Evolutionary conservation across 2,329 filamentous ascomycete species (phyloP).

Genomic region (Cladosporium sp.): DNA sequence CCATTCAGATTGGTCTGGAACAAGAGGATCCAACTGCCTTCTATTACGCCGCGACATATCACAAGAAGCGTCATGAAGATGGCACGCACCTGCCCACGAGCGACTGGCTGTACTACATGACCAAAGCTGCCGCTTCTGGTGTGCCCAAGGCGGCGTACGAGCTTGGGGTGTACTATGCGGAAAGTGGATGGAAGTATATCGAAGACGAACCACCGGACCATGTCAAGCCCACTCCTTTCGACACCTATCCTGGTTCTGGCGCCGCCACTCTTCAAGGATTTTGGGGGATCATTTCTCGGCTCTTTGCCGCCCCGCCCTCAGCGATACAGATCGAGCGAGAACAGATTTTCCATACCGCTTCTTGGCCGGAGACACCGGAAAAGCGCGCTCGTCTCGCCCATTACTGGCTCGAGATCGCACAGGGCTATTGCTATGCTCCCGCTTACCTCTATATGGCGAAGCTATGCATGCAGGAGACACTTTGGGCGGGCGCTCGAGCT

Average conservation of each 20-base stretch:
- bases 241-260: slow-evolving; percentile 20
- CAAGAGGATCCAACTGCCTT: slow-evolving; percentile 40
- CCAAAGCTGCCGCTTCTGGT: slow-evolving; percentile 39
- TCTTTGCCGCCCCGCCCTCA: not conserved
- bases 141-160: slow-evolving; percentile 33
- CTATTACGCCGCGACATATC: slow-evolving; percentile 30
- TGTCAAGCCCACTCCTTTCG: slow-evolving; percentile 30
- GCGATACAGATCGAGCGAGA: not conserved
- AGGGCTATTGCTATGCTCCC: slow-evolving; percentile 20
- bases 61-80: slow-evolving; percentile 17
- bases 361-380: slow-evolving; percentile 21
- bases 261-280: not conserved
- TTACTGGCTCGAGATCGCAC: slow-evolving; percentile 23
- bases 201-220: slow-evolving; percentile 29
- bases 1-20: slow-evolving; percentile 16
- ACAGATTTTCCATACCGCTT: slow-evolving; percentile 23
- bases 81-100: slow-evolving; percentile 22
- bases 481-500: slow-evolving; percentile 20
- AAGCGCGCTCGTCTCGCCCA: slow-evolving; percentile 22
- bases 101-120: slow-evolving; percentile 39
- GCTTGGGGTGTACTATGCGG: slow-evolving; percentile 36
- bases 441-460: slow-evolving; percentile 22
- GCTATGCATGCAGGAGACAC: slow-evolving; percentile 20
- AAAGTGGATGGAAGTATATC: slow-evolving; percentile 27
- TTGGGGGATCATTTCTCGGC: not conserved